phyloP scores from a whole-genome alignment of 2,329 filamentous ascomycete genomes.

The Alternaria angustiovoidea region DNA sequence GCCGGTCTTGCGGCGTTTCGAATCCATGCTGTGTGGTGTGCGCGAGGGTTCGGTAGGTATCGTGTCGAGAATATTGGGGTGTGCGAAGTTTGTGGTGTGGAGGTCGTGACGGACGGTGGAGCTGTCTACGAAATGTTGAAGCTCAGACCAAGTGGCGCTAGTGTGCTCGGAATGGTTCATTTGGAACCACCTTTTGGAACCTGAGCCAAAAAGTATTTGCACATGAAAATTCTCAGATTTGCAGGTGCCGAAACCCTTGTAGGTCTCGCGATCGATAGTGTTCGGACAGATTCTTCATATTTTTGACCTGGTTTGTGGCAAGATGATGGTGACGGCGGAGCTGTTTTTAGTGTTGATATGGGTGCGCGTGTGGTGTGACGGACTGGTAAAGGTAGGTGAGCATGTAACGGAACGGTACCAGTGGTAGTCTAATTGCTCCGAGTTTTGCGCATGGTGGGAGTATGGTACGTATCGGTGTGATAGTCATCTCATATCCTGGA shows the following conservation, averaged over 20 bases:
- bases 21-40: conserved; percentile 28
- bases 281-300: not conserved
- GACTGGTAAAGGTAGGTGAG: not conserved
- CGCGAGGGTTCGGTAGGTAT: not conserved
- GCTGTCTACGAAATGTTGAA: conserved; percentile 16
- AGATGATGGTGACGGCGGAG: conserved; percentile 62
- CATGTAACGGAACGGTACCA: not conserved
- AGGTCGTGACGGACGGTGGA: conserved; percentile 4
- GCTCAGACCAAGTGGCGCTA: conserved; percentile 17
- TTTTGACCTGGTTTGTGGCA: not conserved
- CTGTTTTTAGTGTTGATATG: conserved; percentile 47
- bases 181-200: not conserved
- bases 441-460: not conserved
- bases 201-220: not conserved
- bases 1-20: conserved; percentile 40
- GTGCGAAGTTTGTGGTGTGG: conserved; percentile 1
- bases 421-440: not conserved
- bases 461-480: not conserved
- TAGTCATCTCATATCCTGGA: not conserved
- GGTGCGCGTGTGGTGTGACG: conserved; percentile 42
- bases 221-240: not conserved
- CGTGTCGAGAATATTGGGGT: not conserved
- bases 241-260: not conserved
- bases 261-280: not conserved
- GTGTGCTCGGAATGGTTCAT: not conserved